Percentiles rank a stretch among this genome's conserved stretches.
Conservation (phyloP, 169 alveolate genomes). For the Eimeria praecox region DNA sequence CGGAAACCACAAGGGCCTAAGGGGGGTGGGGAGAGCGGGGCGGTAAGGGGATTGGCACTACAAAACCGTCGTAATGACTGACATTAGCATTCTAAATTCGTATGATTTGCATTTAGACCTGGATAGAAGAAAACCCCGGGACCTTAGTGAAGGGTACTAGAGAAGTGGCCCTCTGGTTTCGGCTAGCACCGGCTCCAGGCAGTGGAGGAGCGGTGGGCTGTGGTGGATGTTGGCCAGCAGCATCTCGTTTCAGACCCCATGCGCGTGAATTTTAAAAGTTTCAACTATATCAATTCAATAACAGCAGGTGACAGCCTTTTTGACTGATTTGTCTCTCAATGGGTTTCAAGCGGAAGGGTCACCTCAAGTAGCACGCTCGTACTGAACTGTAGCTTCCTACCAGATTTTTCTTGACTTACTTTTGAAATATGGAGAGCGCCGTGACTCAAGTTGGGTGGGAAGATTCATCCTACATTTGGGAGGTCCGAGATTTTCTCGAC, state of each 20-base stretch:
- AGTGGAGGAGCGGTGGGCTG: neutral
- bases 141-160: neutral
- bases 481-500: slow-evolving; percentile 74
- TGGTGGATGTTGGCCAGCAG: neutral
- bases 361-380: slow-evolving; percentile 27
- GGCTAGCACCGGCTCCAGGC: neutral
- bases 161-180: neutral
- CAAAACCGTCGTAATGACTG: neutral
- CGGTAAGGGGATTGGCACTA: neutral
- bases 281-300: neutral
- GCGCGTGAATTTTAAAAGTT: neutral
- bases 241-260: neutral
- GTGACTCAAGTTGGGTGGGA: slow-evolving; percentile 79
- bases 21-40: too few species aligned
- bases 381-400: slow-evolving; percentile 53
- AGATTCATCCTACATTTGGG: slow-evolving; percentile 76
- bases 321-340: neutral
- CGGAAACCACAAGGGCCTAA: neutral
- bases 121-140: neutral
- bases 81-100: neutral
- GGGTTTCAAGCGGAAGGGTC: slow-evolving; percentile 1
- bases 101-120: neutral
- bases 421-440: slow-evolving; percentile 52
- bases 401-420: slow-evolving; percentile 23
- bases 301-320: neutral